Evolutionary conservation across 768 basidiomycete genomes (phyloP).

Genomic region (Phallus indusiatus): DNA sequence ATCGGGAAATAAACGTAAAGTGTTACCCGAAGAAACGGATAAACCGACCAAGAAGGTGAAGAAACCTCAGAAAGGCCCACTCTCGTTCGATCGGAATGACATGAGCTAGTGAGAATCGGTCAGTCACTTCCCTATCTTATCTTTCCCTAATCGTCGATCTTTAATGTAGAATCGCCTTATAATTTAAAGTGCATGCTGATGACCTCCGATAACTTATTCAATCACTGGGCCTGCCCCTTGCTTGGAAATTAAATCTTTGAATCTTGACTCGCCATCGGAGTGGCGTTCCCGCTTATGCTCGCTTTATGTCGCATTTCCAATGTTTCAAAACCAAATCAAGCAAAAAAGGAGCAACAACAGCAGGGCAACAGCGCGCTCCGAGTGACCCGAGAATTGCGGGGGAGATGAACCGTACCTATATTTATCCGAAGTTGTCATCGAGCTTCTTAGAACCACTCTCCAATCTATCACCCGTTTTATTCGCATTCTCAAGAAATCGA

Average conservation of each 20-base stretch:
- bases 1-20: conserved; percentile 5
- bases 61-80: conserved; percentile 30
- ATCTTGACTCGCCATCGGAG: too few species aligned
- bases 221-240: too few species aligned
- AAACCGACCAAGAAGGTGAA: conserved; percentile 48
- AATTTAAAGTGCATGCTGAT: too few species aligned
- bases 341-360: background rate
- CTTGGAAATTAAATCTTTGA: too few species aligned
- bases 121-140: background rate
- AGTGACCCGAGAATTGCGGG: background rate
- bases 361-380: background rate
- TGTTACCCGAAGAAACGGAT: conserved; percentile 12
- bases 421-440: background rate
- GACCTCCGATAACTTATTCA: too few species aligned
- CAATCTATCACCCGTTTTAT: background rate
- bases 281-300: too few species aligned
- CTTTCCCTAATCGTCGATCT: background rate
- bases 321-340: background rate
- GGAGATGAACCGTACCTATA: background rate
- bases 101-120: background rate
- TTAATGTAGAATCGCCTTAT: too few species aligned
- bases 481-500: background rate
- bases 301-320: too few species aligned
- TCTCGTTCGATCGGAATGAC: conserved; percentile 22
- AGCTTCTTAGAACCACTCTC: too few species aligned